Evolutionary conservation across 2,329 filamentous ascomycete species (phyloP).

Genomic region (Colletotrichum melonis): DNA sequence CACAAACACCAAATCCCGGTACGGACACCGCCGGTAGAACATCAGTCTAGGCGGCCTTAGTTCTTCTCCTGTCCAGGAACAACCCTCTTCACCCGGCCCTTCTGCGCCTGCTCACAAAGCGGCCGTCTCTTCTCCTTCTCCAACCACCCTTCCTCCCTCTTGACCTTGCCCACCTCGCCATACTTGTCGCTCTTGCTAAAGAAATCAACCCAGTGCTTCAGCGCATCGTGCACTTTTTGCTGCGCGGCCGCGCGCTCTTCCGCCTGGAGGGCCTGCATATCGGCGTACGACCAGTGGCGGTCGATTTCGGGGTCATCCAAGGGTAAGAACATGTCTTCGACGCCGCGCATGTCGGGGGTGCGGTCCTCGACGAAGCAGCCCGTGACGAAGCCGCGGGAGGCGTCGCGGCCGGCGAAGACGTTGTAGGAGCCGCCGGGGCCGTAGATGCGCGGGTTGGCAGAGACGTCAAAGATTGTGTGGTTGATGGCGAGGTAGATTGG

Average conservation of each 20-base stretch:
- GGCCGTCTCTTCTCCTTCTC: constrained; percentile 69
- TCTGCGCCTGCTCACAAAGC: constrained; percentile 78
- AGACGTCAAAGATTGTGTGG: constrained; percentile 87
- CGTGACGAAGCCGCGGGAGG: constrained; percentile 89
- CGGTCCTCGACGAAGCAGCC: constrained; percentile 91
- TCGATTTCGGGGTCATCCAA: constrained; percentile 73
- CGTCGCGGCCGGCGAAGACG: constrained; percentile 88
- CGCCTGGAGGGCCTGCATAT: constrained; percentile 65
- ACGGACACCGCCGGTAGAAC: neutral
- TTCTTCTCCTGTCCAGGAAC: constrained; percentile 60
- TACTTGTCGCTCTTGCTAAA: constrained; percentile 87
- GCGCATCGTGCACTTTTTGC: constrained; percentile 71
- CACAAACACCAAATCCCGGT: neutral
- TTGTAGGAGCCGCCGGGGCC: constrained; percentile 88
- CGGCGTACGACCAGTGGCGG: constrained; percentile 62
- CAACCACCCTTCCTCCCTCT: constrained; percentile 70
- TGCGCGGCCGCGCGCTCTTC: constrained; percentile 74
- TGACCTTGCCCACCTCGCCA: constrained; percentile 80
- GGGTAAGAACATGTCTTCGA: constrained; percentile 86
- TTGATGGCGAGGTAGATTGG: constrained; percentile 94
- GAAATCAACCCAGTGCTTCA: constrained; percentile 87
- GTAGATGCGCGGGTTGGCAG: constrained; percentile 75
- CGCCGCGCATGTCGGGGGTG: constrained; percentile 85
- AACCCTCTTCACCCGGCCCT: constrained; percentile 65
- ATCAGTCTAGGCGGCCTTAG: neutral